A percentile compares a stretch with the other conserved stretches of the same genome.
These are phyloP conservation scores for Ustilago hordei DNA, from an alignment of 1,284 basidiomycete genomes.

Conservation along the genomic window DNA sequence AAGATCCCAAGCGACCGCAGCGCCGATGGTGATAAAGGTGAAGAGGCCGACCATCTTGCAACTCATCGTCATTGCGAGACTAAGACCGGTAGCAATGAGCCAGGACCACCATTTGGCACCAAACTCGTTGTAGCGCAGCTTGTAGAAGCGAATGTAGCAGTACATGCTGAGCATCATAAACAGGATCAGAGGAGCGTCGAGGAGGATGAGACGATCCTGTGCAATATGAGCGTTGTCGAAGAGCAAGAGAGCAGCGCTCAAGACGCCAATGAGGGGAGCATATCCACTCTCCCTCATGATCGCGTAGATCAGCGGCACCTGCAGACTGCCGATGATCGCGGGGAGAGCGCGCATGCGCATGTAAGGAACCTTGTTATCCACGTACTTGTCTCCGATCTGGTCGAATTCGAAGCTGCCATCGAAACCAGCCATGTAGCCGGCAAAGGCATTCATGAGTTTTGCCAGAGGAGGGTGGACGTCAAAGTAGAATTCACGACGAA, in stretches of 20 bases:
- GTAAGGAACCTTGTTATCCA: conserved; percentile 87
- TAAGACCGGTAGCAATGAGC: conserved; percentile 88
- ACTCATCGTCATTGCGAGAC: conserved; percentile 93
- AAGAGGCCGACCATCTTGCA: conserved; percentile 98
- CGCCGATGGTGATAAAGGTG: conserved; percentile 88
- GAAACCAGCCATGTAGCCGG: conserved; percentile 96
- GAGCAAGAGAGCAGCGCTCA: conserved; percentile 85
- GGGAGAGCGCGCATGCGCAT: conserved; percentile 91
- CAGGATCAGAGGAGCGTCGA: conserved; percentile 93
- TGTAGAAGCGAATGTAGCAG: conserved; percentile 94
- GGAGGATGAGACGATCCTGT: conserved; percentile 93
- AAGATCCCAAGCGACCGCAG: conserved; percentile 90
- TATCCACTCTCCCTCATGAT: conserved; percentile 99
- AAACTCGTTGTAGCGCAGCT: conserved; percentile 81
- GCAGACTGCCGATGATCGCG: conserved; percentile 88
- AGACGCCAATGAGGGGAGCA: conserved; percentile 85
- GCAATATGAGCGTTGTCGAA: conserved; percentile 98
- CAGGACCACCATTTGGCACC: conserved; percentile 85
- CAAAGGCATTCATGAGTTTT: conserved; percentile 75
- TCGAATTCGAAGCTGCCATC: conserved; percentile 94
- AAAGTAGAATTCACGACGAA: conserved; percentile 82
- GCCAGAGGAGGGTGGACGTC: conserved; percentile 92
- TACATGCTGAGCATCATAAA: conserved; percentile 95
- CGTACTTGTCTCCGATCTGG: conserved; percentile 93
- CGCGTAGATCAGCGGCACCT: conserved; percentile 88